phyloP scores from a whole-genome alignment of 2,329 filamentous ascomycete species.

The Hypomyces rosellus region DNA sequence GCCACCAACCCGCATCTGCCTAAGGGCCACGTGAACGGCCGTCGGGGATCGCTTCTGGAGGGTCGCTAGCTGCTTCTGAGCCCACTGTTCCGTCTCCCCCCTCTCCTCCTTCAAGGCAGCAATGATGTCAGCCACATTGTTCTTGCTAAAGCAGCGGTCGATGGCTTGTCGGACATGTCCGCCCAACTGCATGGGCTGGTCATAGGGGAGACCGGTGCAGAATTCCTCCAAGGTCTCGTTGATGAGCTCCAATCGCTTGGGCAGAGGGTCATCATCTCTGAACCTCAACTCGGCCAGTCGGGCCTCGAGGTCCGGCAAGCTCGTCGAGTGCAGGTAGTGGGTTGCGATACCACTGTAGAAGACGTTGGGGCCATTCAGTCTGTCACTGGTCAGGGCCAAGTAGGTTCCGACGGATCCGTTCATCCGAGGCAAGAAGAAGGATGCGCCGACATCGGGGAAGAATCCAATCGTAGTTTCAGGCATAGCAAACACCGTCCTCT shows the following conservation, averaged over 20 bases:
- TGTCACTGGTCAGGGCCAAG: constrained; percentile 83
- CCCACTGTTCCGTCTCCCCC: constrained; percentile 63
- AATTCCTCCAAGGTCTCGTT: constrained; percentile 90
- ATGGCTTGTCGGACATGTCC: constrained; percentile 72
- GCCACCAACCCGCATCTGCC: constrained; percentile 70
- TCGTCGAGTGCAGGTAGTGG: constrained; percentile 90
- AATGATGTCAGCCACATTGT: constrained; percentile 65
- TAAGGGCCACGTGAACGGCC: constrained; percentile 74
- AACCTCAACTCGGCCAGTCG: constrained; percentile 88
- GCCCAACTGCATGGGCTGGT: constrained; percentile 59
- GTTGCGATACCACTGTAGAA: constrained; percentile 91
- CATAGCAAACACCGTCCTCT: constrained; percentile 95
- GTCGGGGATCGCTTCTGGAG: constrained; percentile 78
- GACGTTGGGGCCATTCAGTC: constrained; percentile 73
- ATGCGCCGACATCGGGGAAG: constrained; percentile 95
- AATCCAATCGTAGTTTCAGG: constrained; percentile 97
- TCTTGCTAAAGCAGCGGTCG: constrained; percentile 71
- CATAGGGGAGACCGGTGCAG: constrained; percentile 73
- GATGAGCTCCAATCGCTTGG: constrained; percentile 63
- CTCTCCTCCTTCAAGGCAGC: constrained; percentile 52
- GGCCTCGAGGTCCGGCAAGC: constrained; percentile 71
- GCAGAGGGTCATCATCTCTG: constrained; percentile 62
- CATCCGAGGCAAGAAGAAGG: constrained; percentile 90
- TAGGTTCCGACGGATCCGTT: constrained; percentile 85
- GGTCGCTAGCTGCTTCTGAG: constrained; percentile 66